A percentile compares a stretch with the other conserved stretches of the same genome.
These are phyloP conservation scores for Candida cerambycidarum DNA, from an alignment of 805 yeast species.

Conservation along the genomic window DNA sequence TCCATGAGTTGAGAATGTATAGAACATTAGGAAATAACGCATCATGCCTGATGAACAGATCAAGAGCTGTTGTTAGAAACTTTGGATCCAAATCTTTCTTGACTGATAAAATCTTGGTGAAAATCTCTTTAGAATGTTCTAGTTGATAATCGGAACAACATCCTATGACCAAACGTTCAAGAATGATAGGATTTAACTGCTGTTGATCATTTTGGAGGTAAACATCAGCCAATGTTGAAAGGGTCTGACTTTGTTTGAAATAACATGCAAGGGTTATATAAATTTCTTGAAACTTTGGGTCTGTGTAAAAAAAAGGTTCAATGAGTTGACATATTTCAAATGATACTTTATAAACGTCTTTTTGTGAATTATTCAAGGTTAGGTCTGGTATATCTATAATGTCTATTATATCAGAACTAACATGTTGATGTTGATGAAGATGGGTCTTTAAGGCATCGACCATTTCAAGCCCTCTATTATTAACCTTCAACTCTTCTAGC, in stretches of 20 bases:
- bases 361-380: not conserved
- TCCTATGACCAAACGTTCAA: slow-evolving; percentile 30
- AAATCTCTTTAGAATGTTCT: slow-evolving; percentile 26
- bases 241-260: slow-evolving; percentile 27
- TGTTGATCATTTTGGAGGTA: slow-evolving; percentile 10
- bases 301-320: slow-evolving; percentile 1
- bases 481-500: not conserved
- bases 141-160: slow-evolving; percentile 35
- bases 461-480: not conserved
- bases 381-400: slow-evolving; percentile 1
- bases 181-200: slow-evolving; percentile 22
- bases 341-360: not conserved
- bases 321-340: not conserved
- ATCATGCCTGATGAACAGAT: slow-evolving; percentile 24
- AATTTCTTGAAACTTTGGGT: slow-evolving; percentile 7
- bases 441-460: not conserved
- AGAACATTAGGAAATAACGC: slow-evolving; percentile 32
- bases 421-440: not conserved
- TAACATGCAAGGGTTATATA: slow-evolving; percentile 39
- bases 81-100: slow-evolving; percentile 19
- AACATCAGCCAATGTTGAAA: not conserved
- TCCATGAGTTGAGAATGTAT: slow-evolving; percentile 28
- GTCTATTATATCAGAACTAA: not conserved
- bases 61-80: slow-evolving; percentile 21
- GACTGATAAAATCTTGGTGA: slow-evolving; percentile 13